Evolutionary conservation across 352 stramenopile species (phyloP).

Genomic region (Phytophthora capsici): DNA sequence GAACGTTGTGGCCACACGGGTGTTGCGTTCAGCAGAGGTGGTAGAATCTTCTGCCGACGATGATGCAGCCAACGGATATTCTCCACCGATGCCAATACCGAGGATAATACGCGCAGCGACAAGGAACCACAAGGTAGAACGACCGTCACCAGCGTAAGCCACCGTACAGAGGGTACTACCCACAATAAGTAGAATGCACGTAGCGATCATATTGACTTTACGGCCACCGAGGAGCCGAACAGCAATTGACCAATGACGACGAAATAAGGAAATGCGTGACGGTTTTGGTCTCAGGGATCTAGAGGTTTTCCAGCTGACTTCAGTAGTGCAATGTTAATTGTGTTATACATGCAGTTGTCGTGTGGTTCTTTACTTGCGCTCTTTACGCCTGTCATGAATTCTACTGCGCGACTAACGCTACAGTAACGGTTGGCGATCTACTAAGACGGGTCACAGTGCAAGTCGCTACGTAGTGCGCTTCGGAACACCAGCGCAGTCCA

Average conservation of each 20-base stretch:
- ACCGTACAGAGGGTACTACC: conserved; percentile 19
- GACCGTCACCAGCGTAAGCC: conserved; percentile 6
- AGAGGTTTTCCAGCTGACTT: no score
- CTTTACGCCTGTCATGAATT: no score
- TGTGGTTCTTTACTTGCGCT: no score
- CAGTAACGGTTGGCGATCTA: no score
- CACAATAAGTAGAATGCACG: conserved; percentile 21
- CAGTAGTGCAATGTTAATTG: no score
- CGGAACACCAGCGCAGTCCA: no score
- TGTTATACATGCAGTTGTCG: no score
- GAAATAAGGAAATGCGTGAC: no score
- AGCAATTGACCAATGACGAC: conserved; percentile 20
- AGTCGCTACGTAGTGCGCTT: no score
- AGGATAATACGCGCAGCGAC: conserved; percentile 19
- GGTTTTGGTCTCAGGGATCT: no score
- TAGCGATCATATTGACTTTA: conserved; percentile 32
- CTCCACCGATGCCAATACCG: conserved; percentile 21
- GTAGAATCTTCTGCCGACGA: conserved; percentile 62
- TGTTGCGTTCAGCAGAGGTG: conserved; percentile 48
- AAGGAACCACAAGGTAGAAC: conserved; percentile 19
- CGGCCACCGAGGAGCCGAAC: conserved; percentile 28
- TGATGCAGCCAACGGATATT: conserved; percentile 50
- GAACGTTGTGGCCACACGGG: conserved; percentile 59
- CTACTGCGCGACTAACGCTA: no score
- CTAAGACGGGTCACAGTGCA: no score